phyloP scores from a whole-genome alignment of 306 rosid genomes.

The Begonia peltatifolia region DNA sequence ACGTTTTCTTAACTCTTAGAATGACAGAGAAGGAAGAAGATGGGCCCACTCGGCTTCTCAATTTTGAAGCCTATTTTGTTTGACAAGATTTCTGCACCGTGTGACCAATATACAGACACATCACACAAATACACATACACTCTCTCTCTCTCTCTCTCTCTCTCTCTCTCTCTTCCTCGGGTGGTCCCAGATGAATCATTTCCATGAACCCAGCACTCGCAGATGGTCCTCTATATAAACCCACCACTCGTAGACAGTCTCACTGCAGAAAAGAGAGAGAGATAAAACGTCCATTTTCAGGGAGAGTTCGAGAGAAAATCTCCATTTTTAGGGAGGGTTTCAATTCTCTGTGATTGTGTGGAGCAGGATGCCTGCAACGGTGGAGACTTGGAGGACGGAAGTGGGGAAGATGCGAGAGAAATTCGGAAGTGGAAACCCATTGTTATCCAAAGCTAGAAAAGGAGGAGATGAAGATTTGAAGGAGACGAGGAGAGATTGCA shows the following conservation, averaged over 20 bases:
- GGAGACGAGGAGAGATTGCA: constrained; percentile 7
- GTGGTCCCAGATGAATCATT: not conserved
- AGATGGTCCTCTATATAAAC: not conserved
- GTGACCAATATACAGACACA: too few species aligned
- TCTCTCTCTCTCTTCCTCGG: too few species aligned
- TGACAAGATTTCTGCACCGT: too few species aligned
- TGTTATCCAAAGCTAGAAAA: constrained; percentile 19
- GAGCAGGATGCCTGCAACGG: constrained; percentile 44
- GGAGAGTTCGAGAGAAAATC: too few species aligned
- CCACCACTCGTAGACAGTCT: not conserved
- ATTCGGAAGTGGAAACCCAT: constrained; percentile 18
- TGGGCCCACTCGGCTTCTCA: too few species aligned
- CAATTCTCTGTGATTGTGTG: not conserved
- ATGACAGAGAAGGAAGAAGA: too few species aligned
- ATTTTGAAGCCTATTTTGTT: too few species aligned
- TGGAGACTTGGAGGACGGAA: constrained; percentile 59
- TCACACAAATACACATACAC: too few species aligned
- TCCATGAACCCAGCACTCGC: constrained; percentile 6
- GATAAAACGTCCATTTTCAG: not conserved
- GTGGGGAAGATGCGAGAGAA: constrained; percentile 42
- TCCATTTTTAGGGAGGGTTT: too few species aligned
- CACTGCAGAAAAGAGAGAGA: not conserved
- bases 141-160: too few species aligned
- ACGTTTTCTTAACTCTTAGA: too few species aligned
- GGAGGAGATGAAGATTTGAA: constrained; percentile 12